A percentile compares a stretch with the other conserved stretches of the same genome.
These are phyloP conservation scores for Stellera chamaejasme DNA, from an alignment of 345 rosid species.

Conservation along the genomic window DNA sequence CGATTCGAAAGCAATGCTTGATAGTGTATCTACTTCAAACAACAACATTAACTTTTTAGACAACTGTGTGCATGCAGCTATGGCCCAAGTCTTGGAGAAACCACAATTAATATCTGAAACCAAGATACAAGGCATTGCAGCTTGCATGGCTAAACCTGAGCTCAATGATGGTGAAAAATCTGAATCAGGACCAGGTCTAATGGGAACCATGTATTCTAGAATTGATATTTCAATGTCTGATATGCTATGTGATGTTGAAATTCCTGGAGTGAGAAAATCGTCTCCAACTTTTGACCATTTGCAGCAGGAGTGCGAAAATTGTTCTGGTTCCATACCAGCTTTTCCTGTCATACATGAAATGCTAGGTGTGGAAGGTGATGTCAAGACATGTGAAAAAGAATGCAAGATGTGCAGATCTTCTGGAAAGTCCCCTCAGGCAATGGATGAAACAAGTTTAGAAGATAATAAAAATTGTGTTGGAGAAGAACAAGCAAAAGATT, in stretches of 20 bases:
- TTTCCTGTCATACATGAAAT: slow-evolving; percentile 14
- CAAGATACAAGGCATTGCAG: slow-evolving; percentile 28
- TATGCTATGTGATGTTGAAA: slow-evolving; percentile 3
- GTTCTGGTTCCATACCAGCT: slow-evolving; percentile 18
- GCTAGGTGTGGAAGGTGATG: slow-evolving; percentile 5
- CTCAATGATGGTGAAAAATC: slow-evolving; percentile 18
- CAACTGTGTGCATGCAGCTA: slow-evolving; percentile 3
- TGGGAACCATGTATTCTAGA: slow-evolving; percentile 21
- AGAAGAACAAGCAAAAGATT: slow-evolving; percentile 17
- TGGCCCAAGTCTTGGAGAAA: slow-evolving; percentile 8
- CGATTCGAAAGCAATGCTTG: neutral
- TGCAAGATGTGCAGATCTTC: slow-evolving; percentile 11
- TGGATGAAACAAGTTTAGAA: slow-evolving; percentile 9
- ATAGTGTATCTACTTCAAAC: slow-evolving; percentile 6
- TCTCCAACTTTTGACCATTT: slow-evolving; percentile 19
- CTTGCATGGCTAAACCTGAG: slow-evolving; percentile 20
- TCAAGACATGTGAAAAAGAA: slow-evolving; percentile 4
- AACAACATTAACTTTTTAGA: slow-evolving; percentile 2
- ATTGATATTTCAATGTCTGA: slow-evolving; percentile 15
- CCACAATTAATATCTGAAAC: slow-evolving; percentile 4
- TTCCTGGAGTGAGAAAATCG: slow-evolving; percentile 17
- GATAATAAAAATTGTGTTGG: slow-evolving; percentile 20
- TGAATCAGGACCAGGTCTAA: slow-evolving; percentile 15
- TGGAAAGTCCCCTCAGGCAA: slow-evolving; percentile 14
- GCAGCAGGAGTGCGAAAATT: slow-evolving; percentile 16